Percentiles rank a stretch among this genome's conserved stretches.
phyloP scores from a whole-genome alignment of 2,329 filamentous ascomycete genomes.

The Penicillium sp. region DNA sequence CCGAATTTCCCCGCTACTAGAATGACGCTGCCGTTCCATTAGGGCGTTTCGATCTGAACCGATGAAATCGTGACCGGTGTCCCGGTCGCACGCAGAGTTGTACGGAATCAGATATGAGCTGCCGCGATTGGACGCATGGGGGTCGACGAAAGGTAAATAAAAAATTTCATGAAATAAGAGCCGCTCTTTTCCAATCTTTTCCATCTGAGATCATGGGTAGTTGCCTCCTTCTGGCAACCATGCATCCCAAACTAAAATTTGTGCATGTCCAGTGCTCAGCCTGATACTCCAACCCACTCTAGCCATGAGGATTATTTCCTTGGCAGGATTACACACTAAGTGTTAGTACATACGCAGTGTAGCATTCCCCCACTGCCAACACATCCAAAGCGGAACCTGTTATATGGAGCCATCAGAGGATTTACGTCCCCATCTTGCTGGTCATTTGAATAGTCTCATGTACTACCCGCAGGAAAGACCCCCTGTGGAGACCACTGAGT shows the following conservation, averaged over 20 bases:
- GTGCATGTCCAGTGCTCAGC: background rate
- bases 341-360: background rate
- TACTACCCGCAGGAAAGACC: background rate
- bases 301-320: background rate
- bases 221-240: background rate
- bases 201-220: background rate
- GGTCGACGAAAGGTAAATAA: background rate
- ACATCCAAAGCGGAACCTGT: background rate
- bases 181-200: background rate
- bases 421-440: background rate
- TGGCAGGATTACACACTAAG: background rate
- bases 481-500: background rate
- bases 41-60: conserved; percentile 23
- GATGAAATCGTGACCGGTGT: conserved; percentile 22
- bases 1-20: conserved; percentile 11
- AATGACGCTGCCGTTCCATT: conserved; percentile 3
- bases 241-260: background rate
- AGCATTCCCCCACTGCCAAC: conserved; percentile 3
- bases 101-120: conserved; percentile 13
- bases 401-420: background rate
- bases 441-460: background rate
- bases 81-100: conserved; percentile 14
- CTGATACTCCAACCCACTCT: background rate
- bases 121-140: conserved; percentile 10
- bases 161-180: background rate